Base-by-base conservation (phyloP, 2,329 filamentous ascomycete genomes). In the Niveomyces coronatus region DNA sequence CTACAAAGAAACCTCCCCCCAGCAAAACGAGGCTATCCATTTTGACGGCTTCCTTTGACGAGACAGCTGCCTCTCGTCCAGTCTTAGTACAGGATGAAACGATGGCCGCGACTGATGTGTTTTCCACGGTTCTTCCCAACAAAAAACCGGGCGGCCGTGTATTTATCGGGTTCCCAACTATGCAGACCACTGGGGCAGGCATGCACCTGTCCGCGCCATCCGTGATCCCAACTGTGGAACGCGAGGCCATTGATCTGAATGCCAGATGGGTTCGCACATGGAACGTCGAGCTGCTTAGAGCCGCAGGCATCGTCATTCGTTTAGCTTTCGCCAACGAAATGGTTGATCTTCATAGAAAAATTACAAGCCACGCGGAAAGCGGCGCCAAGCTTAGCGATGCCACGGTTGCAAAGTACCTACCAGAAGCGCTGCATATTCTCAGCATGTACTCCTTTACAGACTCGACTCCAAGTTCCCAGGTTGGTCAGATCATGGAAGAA, bases 91-190 rank as follows among this genome's bases (percentile, higher is more conserved):
- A 62, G 2, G 64, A 58, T 5, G 56, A 62, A 13, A 53, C 72
- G 9, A 64, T 71, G 7, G 76, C 79, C 44, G 71, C 75, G 3
- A 70, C 74, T 1, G 85, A 94, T 53, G 79, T 98, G 7, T 95
- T 98, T 57, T 76, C 83, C 2, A 91, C 88, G 2, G 88, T 98
- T 1, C 63, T 96, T 5, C 91, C 91, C 3, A 86, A 76, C 41
- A 93, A 87, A 57, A 84, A 85, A 49, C 74, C 74, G 0, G 76
- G 76, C 8, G 91, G 91, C 6, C 80, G 85, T 37, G 84, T 98
- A 39, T 98, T 96, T 53, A 98, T 98, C 52, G 91, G 91, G 0
- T 98, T 98, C 53, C 89, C 91, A 3, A 98, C 91, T 2, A 88
- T 89, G 49, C 91, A 98, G 63, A 98, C 91, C 0, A 98, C 93